These are phyloP conservation scores for Eudorina sp. DNA, from an alignment of 139 green algal species.

Conservation along the genomic window DNA sequence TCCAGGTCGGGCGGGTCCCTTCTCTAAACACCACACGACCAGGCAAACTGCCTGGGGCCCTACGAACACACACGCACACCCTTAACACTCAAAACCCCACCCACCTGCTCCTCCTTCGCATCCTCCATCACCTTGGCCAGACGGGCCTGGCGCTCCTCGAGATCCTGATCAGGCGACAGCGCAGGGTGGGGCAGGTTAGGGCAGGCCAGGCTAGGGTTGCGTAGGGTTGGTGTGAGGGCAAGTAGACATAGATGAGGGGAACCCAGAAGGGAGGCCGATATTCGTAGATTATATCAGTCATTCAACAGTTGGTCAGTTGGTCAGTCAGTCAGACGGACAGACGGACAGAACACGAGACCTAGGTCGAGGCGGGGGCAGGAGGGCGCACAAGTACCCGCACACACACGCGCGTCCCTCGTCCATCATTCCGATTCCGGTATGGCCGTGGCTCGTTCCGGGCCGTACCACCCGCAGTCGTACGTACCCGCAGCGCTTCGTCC, in stretches of 20 bases:
- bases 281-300: not conserved
- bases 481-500: conserved; percentile 33
- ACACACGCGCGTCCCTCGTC: not conserved
- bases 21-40: not conserved
- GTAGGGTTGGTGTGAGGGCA: too few relatives aligned
- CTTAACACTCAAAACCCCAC: not conserved
- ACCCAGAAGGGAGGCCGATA: not conserved
- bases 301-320: not conserved
- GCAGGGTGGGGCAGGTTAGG: not conserved
- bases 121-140: conserved; percentile 10
- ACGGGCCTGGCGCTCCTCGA: not conserved
- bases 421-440: not conserved
- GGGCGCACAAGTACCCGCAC: not conserved
- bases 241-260: not conserved
- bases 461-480: not conserved
- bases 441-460: not conserved
- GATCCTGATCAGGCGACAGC: not conserved
- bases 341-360: not conserved
- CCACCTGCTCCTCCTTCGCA: not conserved
- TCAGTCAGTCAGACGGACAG: too few relatives aligned
- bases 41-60: not conserved
- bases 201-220: not conserved
- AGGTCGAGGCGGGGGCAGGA: not conserved
- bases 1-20: not conserved
- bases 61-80: not conserved